Evolutionary conservation across 2,329 filamentous ascomycete species (phyloP).

Genomic region (Chalaropsis thielavioides): DNA sequence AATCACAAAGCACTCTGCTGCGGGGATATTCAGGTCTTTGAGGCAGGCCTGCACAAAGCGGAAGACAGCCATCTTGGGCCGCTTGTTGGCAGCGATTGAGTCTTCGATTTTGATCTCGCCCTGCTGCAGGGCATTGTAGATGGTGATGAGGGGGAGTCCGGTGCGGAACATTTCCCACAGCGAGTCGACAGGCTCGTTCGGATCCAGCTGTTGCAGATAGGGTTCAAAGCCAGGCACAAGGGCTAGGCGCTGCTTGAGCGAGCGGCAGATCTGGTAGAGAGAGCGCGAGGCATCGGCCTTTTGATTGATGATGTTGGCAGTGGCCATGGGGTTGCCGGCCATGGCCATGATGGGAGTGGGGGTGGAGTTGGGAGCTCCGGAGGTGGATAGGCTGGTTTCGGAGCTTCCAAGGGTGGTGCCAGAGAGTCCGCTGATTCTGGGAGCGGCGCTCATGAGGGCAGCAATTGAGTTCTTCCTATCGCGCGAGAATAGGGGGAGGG

Average conservation of each 20-base stretch:
- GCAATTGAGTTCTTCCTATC: conserved; percentile 32
- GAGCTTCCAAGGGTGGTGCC: conserved; percentile 43
- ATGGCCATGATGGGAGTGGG: conserved; percentile 25
- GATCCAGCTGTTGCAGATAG: conserved; percentile 57
- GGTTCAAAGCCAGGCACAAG: conserved; percentile 72
- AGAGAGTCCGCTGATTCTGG: conserved; percentile 47
- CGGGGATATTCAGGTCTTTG: conserved; percentile 62
- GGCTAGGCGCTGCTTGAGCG: conserved; percentile 64
- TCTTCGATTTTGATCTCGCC: conserved; percentile 54
- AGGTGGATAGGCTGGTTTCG: conserved; percentile 36
- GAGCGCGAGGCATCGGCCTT: conserved; percentile 83
- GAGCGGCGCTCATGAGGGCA: conserved; percentile 37
- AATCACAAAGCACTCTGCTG: conserved; percentile 79
- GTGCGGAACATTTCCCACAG: conserved; percentile 77
- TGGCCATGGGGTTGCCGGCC: conserved; percentile 54
- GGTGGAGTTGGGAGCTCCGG: conserved; percentile 4
- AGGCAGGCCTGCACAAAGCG: conserved; percentile 86
- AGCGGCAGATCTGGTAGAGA: conserved; percentile 88
- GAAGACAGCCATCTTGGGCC: conserved; percentile 76
- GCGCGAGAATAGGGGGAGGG: conserved; percentile 39
- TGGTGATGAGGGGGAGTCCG: conserved; percentile 69
- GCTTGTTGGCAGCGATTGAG: conserved; percentile 51
- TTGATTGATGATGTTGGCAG: conserved; percentile 92
- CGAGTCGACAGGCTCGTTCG: conserved; percentile 66
- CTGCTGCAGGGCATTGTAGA: conserved; percentile 77